Evolutionary conservation across 495 filamentous ascomycete species (phyloP).

Genomic region (Penicillium taxi): DNA sequence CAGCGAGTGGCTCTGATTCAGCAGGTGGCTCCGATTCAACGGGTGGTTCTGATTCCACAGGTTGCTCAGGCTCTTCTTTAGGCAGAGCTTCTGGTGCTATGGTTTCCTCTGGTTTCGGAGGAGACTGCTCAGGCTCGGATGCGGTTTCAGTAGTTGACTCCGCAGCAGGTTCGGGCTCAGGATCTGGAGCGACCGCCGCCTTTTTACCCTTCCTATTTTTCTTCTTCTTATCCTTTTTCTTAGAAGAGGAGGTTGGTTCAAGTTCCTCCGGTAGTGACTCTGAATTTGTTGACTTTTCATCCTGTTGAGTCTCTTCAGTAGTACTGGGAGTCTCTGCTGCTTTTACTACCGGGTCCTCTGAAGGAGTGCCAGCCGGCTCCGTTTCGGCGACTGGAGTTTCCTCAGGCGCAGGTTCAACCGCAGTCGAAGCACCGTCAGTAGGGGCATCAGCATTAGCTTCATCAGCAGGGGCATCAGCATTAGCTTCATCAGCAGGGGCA

Average conservation of each 20-base stretch:
- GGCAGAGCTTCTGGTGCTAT: background rate
- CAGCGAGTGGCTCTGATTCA: background rate
- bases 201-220: conserved; percentile 12
- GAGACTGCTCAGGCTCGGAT: background rate
- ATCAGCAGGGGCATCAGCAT: background rate
- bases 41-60: background rate
- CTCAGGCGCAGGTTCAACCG: background rate
- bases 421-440: background rate
- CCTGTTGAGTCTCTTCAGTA: background rate
- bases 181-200: background rate
- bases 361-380: background rate
- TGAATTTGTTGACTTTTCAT: background rate
- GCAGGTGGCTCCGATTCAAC: conserved; percentile 1
- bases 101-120: background rate
- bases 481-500: background rate
- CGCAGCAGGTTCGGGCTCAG: conserved; percentile 6
- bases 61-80: too few relatives aligned
- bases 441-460: background rate
- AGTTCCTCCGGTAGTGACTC: background rate
- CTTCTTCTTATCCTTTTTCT: conserved; percentile 5
- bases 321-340: conserved; percentile 4
- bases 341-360: conserved; percentile 8
- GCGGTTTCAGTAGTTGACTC: conserved; percentile 1
- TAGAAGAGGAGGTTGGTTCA: background rate
- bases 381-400: background rate